A percentile compares a stretch with the other conserved stretches of the same genome.
phyloP scores from a whole-genome alignment of 345 rosid species.

The Firmiana major region DNA sequence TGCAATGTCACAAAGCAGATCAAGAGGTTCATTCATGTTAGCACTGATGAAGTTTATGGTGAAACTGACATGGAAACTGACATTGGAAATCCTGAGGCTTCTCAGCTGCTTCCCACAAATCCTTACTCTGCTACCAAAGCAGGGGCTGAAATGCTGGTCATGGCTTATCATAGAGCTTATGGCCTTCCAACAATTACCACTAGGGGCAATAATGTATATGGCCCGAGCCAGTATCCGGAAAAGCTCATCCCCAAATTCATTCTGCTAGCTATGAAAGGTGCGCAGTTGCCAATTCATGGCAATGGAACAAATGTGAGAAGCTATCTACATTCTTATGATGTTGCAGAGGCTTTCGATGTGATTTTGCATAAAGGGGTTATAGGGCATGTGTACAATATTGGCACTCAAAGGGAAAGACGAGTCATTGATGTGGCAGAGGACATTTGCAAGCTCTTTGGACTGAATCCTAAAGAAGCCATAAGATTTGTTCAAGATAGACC shows the following conservation, averaged over 20 bases:
- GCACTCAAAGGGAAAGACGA: conserved; percentile 53
- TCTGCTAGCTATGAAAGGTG: conserved; percentile 54
- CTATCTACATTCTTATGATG: conserved; percentile 56
- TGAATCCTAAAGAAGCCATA: conserved; percentile 38
- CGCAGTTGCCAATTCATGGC: conserved; percentile 57
- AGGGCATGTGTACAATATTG: conserved; percentile 62
- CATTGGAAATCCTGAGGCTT: conserved; percentile 59
- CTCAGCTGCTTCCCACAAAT: conserved; percentile 61
- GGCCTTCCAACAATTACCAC: conserved; percentile 57
- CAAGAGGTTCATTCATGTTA: conserved; percentile 65
- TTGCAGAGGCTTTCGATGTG: conserved; percentile 65
- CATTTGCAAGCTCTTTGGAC: conserved; percentile 42
- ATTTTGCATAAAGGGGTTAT: conserved; percentile 58
- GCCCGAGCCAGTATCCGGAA: conserved; percentile 62
- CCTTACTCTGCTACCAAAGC: conserved; percentile 72
- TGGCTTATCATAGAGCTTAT: conserved; percentile 63
- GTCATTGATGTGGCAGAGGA: conserved; percentile 60
- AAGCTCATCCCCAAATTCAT: conserved; percentile 64
- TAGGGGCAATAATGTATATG: conserved; percentile 66
- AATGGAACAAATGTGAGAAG: conserved; percentile 65
- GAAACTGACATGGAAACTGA: conserved; percentile 61
- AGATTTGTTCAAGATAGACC: conserved; percentile 53
- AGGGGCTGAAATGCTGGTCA: conserved; percentile 66
- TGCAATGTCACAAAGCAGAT: conserved; percentile 51
- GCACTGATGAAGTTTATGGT: conserved; percentile 68